Base-by-base conservation (phyloP, 2,329 filamentous ascomycete genomes). In the Calcarisporium arbuscula region DNA sequence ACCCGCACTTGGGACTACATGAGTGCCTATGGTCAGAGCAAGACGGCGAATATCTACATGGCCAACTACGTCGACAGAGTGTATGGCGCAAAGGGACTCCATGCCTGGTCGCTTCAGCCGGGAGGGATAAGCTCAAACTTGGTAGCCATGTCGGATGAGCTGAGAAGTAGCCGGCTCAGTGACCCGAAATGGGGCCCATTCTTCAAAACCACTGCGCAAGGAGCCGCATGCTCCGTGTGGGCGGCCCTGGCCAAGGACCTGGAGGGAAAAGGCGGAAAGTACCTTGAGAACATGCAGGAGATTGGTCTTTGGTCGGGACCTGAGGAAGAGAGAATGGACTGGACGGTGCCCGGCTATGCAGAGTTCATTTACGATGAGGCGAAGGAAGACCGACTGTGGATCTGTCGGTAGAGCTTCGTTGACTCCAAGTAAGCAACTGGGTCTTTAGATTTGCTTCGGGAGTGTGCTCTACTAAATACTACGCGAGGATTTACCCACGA, bases 31-130 rank as follows among this genome's bases (percentile, higher is more conserved):
- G 63, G 57, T 0, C 62, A 70, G 42, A 53, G 57, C 28, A 77
- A 75, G 45, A 60, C 61, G 2, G 68, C 71, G n/a, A 72, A 68
- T 41, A 60, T 74, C 17, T 68, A 60, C 41, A 63, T 68, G 45
- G 62, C 69, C 8, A 68, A 66, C 40, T 58, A 69, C 40, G 57
- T 74, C 18, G 68, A 73, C 20, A 57, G 68, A 5, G 57, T 56
- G 2, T 72, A 68, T 44, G 64, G 60, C 5, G 26, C 49, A 2
- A 41, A 48, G 6, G 60, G 64, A 17, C 38, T 74, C 0, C 67
- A 67, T 10, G 36, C 31, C 1, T 30, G 34, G 3, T 32, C 36
- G 5, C 30, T 21, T 12, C 31, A 34, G 11, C 36, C 36, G 0
- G 36, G 36, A 27, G 32, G 32, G 6, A 38, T 38, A 27, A 27